Base-by-base conservation (phyloP, 192 early-diverging fungal species). In the Coemansia sp. region DNA sequence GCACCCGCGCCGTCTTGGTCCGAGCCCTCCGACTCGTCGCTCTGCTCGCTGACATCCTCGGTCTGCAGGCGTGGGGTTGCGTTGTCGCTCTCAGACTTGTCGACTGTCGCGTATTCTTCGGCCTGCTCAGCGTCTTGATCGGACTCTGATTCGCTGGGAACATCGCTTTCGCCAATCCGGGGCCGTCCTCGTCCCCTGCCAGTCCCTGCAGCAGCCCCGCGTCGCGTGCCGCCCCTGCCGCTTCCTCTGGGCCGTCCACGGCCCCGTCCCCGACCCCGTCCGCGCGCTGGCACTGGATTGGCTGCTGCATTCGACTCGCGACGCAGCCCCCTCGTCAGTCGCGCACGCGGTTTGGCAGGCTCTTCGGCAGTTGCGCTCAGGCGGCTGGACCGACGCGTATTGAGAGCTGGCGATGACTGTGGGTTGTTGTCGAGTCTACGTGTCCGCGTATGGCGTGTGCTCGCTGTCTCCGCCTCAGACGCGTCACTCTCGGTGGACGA, bases 341-440 rank as follows among this genome's bases (percentile, higher is more conserved):
- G 75, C 10, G 65, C 59, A 9, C 67, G 56, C 21, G 56, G 65
- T 11, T 65, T 74, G 32, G 71, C 53, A 22, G 56, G 47, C 27
- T 57, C 63, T 41, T 76, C 74, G 9, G 68, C 41, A 37, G 63
- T 56, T 25, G 69, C 47, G 43, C 60, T 67, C 43, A 76, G 53
- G 8, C 74, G 49, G 41, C 60, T 76, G 12, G 75, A 71, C 47
- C 75, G 69, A 35, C 75, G 50, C 3, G 75, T 77, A 59, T 65
- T 77, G 35, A 58, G 60, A 21, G 75, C 69, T 4, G 69, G 65
- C 14, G 75, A 71, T 14, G 60, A 45, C 32, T 56, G 71, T 21
- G 65, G 38, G 22, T 65, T 35, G n/a, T 29, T 47, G 49, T 21
- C 48, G 7, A 17, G 43, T 22, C 62, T 60, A 55, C 75, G 75